Evolutionary conservation across 2,329 filamentous ascomycete species (phyloP).

Genomic region (Diaporthe vexans): DNA sequence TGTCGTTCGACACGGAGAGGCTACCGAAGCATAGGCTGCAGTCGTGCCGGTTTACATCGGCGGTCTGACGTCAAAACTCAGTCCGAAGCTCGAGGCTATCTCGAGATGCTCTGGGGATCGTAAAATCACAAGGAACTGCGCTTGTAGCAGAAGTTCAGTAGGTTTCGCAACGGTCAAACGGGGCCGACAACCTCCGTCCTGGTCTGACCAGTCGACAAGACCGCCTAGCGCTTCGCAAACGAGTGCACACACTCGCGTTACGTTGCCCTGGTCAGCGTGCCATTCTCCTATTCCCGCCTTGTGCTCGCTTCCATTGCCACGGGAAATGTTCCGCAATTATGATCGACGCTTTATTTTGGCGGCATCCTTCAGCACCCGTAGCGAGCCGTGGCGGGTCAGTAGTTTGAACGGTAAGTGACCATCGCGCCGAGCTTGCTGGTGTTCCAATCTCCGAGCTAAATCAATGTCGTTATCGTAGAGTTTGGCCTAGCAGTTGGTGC

Average conservation of each 20-base stretch:
- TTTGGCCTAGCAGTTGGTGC: conserved; percentile 29
- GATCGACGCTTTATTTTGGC: conserved; percentile 30
- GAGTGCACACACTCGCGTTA: not conserved
- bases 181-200: not conserved
- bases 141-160: conserved; percentile 26
- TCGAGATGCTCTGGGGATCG: conserved; percentile 7
- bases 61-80: conserved; percentile 32
- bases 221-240: not conserved
- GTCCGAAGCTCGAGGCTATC: conserved; percentile 29
- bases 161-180: conserved; percentile 23
- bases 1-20: conserved; percentile 9
- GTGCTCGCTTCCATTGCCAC: conserved; percentile 30
- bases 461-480: conserved; percentile 21
- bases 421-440: conserved; percentile 30
- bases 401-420: conserved; percentile 4
- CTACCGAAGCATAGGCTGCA: conserved; percentile 31
- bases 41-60: not conserved
- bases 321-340: conserved; percentile 26
- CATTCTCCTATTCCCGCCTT: conserved; percentile 25
- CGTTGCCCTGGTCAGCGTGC: conserved; percentile 27
- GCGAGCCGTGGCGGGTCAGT: conserved; percentile 29
- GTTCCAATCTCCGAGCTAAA: conserved; percentile 32
- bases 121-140: not conserved
- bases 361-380: conserved; percentile 19
- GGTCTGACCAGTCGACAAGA: conserved; percentile 9